Percentiles rank a stretch among this genome's conserved stretches.
phyloP scores from a whole-genome alignment of 352 stramenopile genomes.

The Globisporangium camurandrum region DNA sequence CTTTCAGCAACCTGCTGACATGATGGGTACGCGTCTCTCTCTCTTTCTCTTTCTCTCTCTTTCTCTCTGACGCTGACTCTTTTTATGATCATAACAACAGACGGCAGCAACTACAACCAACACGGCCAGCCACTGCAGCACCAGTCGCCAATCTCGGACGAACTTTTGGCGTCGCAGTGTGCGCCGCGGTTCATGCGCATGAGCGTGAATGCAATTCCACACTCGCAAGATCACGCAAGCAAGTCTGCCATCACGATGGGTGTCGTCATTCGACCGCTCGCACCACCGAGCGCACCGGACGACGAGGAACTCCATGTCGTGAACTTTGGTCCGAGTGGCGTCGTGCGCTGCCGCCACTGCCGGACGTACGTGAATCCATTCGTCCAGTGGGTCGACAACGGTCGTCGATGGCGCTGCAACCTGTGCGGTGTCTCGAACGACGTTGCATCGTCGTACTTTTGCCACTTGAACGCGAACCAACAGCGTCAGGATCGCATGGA shows the following conservation, averaged over 20 bases:
- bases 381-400: conserved; percentile 86
- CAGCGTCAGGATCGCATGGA: conserved; percentile 85
- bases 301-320: conserved; percentile 75
- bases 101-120: conserved; percentile 41
- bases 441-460: conserved; percentile 96
- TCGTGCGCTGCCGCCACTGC: conserved; percentile 85
- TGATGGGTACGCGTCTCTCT: conserved; percentile 47
- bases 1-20: conserved; percentile 71
- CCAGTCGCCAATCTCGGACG: conserved; percentile 45
- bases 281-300: conserved; percentile 36
- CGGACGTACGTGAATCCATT: conserved; percentile 89
- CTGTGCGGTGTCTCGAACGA: conserved; percentile 85
- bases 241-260: conserved; percentile 83
- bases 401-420: conserved; percentile 83
- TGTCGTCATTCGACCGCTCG: conserved; percentile 78
- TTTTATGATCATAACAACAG: conserved; percentile 15
- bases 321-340: conserved; percentile 79
- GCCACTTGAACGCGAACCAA: conserved; percentile 93
- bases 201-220: conserved; percentile 63
- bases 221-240: conserved; percentile 77
- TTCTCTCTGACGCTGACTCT: not conserved
- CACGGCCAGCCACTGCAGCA: conserved; percentile 43
- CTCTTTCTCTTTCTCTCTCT: not conserved
- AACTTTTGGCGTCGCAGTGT: conserved; percentile 68
- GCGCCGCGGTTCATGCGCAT: conserved; percentile 79